Evolutionary conservation across 208 protist genomes (phyloP).

Genomic region (Balamuthia mandrillaris): DNA sequence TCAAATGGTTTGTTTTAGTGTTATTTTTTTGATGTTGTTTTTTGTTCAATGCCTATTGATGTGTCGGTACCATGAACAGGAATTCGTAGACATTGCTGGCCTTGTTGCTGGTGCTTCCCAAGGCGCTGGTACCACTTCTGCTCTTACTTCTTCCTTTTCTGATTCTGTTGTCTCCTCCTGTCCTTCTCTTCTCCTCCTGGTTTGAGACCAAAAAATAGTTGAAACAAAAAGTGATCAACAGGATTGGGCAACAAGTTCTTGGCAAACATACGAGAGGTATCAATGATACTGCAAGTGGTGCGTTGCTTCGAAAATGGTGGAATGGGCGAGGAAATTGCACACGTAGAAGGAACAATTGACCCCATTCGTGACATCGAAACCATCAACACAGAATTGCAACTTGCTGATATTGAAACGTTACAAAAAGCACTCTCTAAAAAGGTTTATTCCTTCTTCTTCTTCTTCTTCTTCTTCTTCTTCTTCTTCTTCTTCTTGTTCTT

Average conservation of each 20-base stretch:
- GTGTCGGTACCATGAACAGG: neutral
- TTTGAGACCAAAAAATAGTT: no score
- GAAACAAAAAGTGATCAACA: no score
- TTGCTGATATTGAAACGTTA: neutral
- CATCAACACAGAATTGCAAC: neutral
- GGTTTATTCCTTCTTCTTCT: no score
- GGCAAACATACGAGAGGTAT: neutral
- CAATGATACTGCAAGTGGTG: neutral
- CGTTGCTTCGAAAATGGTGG: neutral
- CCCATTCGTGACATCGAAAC: neutral
- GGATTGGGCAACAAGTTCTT: slow-evolving; percentile 5
- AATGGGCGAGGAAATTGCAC: neutral
- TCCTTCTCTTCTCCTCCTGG: no score
- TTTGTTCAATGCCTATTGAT: neutral
- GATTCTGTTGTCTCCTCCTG: no score
- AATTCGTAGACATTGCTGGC: neutral
- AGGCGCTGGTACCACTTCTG: no score
- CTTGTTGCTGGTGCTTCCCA: neutral
- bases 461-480: no score
- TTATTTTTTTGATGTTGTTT: no score
- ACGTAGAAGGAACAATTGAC: neutral
- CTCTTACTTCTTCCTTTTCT: no score
- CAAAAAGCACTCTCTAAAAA: no score
- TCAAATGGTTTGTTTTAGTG: neutral
- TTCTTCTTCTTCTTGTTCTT: no score